phyloP scores from a whole-genome alignment of 177 flowering plant species.

The Telopea speciosissima region DNA sequence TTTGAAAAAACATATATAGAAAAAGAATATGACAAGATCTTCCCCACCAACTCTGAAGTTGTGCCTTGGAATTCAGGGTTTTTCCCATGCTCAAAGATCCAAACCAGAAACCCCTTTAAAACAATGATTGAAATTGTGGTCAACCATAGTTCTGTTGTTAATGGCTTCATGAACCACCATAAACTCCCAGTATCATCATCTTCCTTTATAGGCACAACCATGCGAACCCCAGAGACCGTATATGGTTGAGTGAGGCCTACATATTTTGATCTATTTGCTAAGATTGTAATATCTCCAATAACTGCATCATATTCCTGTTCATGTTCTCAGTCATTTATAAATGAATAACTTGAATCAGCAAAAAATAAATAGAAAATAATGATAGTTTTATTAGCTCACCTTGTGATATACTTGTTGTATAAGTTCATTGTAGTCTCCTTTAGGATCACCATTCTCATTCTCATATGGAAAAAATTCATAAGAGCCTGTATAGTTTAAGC shows the following conservation, averaged over 20 bases:
- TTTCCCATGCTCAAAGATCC: conserved; percentile 9
- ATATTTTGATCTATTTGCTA: conserved; percentile 10
- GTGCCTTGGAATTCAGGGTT: conserved; percentile 12
- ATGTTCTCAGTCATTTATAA: neutral
- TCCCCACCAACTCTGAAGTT: conserved; percentile 4
- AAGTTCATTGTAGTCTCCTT: conserved; percentile 2
- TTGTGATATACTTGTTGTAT: neutral
- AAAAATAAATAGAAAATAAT: neutral
- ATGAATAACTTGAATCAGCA: no score
- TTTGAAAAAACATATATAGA: conserved; percentile 13
- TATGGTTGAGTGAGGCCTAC: conserved; percentile 21
- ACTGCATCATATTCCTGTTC: conserved; percentile 18
- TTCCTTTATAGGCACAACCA: conserved; percentile 10
- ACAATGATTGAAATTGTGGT: conserved; percentile 4
- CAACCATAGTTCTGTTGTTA: conserved; percentile 13
- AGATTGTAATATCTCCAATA: conserved; percentile 19
- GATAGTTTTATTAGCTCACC: neutral
- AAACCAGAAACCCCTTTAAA: conserved; percentile 13
- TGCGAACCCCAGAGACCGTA: conserved; percentile 11
- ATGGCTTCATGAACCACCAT: conserved; percentile 14
- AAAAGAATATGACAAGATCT: conserved; percentile 7
- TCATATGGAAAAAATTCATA: conserved; percentile 9
- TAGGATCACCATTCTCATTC: neutral
- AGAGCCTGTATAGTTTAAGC: conserved; percentile 2
- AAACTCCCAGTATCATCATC: neutral